phyloP scores from a whole-genome alignment of 208 protist species.

The Acanthamoeba healyi region DNA sequence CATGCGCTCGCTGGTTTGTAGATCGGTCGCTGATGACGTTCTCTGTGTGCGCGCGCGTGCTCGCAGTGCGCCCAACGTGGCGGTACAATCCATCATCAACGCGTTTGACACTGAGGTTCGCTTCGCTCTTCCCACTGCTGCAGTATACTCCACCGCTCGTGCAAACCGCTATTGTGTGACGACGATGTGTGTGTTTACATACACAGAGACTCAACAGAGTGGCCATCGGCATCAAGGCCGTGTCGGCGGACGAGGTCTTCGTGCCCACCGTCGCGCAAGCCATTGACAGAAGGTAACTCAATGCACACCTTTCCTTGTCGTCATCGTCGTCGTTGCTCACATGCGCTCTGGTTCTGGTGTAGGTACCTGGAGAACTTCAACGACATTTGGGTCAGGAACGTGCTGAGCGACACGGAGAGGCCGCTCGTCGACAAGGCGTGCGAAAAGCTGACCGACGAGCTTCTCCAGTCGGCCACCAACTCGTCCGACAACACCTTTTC shows the following conservation, averaged over 20 bases:
- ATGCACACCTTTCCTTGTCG: too few species aligned
- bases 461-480: constrained; percentile 33
- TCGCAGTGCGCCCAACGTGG: constrained; percentile 22
- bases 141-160: not conserved
- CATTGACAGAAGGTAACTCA: not conserved
- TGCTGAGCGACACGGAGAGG: not conserved
- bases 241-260: constrained; percentile 11
- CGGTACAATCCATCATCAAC: constrained; percentile 52
- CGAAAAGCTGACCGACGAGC: constrained; percentile 31
- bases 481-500: constrained; percentile 45
- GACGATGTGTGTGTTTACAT: not conserved
- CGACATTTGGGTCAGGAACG: constrained; percentile 42
- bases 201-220: constrained; percentile 52
- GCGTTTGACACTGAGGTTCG: not conserved
- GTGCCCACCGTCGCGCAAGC: constrained; percentile 10
- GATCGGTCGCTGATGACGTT: not conserved
- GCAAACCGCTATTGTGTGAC: not conserved
- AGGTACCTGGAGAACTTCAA: constrained; percentile 28
- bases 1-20: not conserved
- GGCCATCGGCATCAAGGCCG: constrained; percentile 36
- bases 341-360: too few species aligned
- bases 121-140: not conserved
- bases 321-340: too few species aligned
- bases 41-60: not conserved
- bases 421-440: constrained; percentile 15